A percentile compares a stretch with the other conserved stretches of the same genome.
Evolutionary conservation across 768 basidiomycete genomes (phyloP).

Genomic region (Coprinopsis strossmayeri): DNA sequence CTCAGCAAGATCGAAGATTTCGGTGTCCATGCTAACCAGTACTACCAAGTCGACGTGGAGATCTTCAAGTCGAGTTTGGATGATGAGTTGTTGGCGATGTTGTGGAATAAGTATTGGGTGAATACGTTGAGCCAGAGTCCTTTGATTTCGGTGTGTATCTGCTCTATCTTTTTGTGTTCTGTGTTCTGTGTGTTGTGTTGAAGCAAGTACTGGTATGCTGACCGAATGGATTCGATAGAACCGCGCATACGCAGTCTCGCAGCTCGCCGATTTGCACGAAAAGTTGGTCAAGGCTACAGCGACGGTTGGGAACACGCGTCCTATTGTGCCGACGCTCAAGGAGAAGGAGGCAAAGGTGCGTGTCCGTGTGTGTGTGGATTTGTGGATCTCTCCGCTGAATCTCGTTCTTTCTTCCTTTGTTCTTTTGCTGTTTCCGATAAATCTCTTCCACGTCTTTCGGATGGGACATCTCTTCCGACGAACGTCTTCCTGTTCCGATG

Average conservation of each 20-base stretch:
- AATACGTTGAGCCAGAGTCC: constrained; percentile 93
- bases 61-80: constrained; percentile 93
- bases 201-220: too few species aligned
- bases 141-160: constrained; percentile 74
- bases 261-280: constrained; percentile 83
- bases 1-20: constrained; percentile 98
- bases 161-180: not conserved
- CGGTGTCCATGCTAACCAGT: constrained; percentile 95
- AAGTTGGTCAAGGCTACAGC: constrained; percentile 74
- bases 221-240: too few species aligned
- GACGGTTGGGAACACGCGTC: constrained; percentile 51
- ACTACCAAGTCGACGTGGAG: constrained; percentile 91
- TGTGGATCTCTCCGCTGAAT: too few species aligned
- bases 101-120: constrained; percentile 99
- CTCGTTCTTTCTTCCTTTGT: too few species aligned
- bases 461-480: too few species aligned
- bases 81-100: constrained; percentile 75
- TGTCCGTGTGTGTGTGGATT: too few species aligned
- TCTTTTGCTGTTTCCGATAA: too few species aligned
- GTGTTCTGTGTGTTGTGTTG: too few species aligned
- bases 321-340: constrained; percentile 46
- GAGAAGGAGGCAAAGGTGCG: constrained; percentile 47
- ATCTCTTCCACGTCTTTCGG: too few species aligned
- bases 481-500: too few species aligned
- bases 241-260: constrained; percentile 88